Base-by-base conservation (phyloP, 257 asterid genomes). In the Scutellaria barbata region DNA sequence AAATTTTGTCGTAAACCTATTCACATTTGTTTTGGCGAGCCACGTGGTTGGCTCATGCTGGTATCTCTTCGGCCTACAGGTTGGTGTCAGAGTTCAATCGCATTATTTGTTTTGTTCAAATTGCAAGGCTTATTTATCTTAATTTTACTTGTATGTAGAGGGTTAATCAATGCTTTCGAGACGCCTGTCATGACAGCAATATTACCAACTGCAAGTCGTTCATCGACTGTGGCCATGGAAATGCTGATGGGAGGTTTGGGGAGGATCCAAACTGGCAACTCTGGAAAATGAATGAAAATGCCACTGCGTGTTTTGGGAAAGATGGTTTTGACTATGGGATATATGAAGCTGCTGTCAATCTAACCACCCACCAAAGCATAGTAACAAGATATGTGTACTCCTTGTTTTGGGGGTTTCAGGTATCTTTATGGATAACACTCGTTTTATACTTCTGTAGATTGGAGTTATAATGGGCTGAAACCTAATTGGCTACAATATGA, bases 381-480 rank as follows among this genome's bases (percentile, higher is more conserved):
- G 33, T 58, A 35, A 84, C 85, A 52, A 82, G 96, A 91, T 94
- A 94, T 20, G 53, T 81, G 42, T 94, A 94, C 86, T 87, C 98
- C 12, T 75, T 94, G 66, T 94, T 89, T 78, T 94, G 98, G 98
- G 98, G 96, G 12, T 94, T 94, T 82, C 98, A 94, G 98, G 98
- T 93, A 93, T 45, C 41, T 6, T 72, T 58, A 45, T 43, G 8
- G 20, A 14, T 48, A 72, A 5, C 45, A 39, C 43, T 68, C 2
- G 3, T 51, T 51, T 67, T 16, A 45, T 6, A 18, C 48, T 11
- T 68, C 4, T 8, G n/a, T 41, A 7, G 18, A 14, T 60, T 37
- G 25, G 25, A 39, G 14, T 39, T 14, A 25, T 35, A 10, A 10
- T 25, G 30, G 30, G 30, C 30, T 25, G 30, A 25, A 25, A 25